These are phyloP conservation scores for Cymodocea nodosa DNA, from an alignment of 116 monocot species.

Conservation along the genomic window DNA sequence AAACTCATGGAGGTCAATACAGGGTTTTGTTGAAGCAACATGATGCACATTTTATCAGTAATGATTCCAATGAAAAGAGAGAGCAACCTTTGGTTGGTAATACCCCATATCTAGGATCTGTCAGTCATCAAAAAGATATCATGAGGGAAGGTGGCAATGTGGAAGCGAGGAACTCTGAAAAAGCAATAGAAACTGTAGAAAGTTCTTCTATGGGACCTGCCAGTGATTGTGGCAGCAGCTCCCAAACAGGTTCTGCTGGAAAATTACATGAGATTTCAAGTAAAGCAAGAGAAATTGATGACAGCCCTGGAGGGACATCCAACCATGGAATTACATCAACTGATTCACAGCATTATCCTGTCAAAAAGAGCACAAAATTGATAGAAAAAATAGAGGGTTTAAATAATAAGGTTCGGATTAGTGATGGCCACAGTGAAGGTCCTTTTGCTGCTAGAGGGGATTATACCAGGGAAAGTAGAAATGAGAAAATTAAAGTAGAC, in stretches of 20 bases:
- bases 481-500: slow-evolving; percentile 12
- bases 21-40: slow-evolving; percentile 61
- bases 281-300: slow-evolving; percentile 13
- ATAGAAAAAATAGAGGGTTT: slow-evolving; percentile 62
- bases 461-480: slow-evolving; percentile 9
- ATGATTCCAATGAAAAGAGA: slow-evolving; percentile 16
- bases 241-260: neutral
- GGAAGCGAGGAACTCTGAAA: neutral
- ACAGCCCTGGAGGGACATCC: slow-evolving; percentile 8
- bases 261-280: slow-evolving; percentile 1
- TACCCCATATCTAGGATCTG: slow-evolving; percentile 7
- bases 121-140: neutral
- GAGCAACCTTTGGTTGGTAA: slow-evolving; percentile 6
- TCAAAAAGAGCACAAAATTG: slow-evolving; percentile 44
- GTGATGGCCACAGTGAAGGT: slow-evolving; percentile 23
- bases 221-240: slow-evolving; percentile 9
- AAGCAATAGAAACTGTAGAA: slow-evolving; percentile 5
- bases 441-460: slow-evolving; percentile 12
- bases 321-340: slow-evolving; percentile 3
- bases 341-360: slow-evolving; percentile 14
- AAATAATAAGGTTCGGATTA: slow-evolving; percentile 50
- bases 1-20: slow-evolving; percentile 29
- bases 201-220: slow-evolving; percentile 1
- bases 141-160: slow-evolving; percentile 2
- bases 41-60: slow-evolving; percentile 20